Conservation (phyloP, 805 yeast species). For the Zygoascus biomembranicola region DNA sequence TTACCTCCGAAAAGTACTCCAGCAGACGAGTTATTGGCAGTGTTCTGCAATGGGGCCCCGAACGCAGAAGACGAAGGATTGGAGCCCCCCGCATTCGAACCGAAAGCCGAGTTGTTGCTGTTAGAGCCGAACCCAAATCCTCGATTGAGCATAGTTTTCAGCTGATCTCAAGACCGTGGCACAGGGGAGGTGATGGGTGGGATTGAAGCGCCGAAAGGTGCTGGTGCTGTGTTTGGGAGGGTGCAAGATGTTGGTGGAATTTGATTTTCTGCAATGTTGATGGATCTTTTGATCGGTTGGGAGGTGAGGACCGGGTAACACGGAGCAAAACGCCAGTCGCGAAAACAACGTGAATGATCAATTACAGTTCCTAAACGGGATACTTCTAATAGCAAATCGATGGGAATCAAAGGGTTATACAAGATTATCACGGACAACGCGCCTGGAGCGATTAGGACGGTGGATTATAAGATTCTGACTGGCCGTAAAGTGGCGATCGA, state of each 20-base stretch:
- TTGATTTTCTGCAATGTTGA: too few species aligned
- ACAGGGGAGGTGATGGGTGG: not conserved
- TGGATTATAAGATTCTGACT: slow-evolving; percentile 75
- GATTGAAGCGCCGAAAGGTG: not conserved
- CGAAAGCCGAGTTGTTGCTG: slow-evolving; percentile 12
- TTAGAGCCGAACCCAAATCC: slow-evolving; percentile 25
- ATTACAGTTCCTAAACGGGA: slow-evolving; percentile 2
- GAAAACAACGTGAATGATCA: slow-evolving; percentile 1
- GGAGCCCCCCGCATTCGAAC: slow-evolving; percentile 15
- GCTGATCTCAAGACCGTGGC: not conserved
- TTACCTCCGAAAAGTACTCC: slow-evolving; percentile 8
- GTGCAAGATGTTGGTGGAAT: not conserved
- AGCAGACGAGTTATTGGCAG: slow-evolving; percentile 1
- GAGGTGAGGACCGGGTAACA: slow-evolving; percentile 3
- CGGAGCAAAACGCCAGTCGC: not conserved
- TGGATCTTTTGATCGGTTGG: not conserved
- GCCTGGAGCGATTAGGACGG: slow-evolving; percentile 66
- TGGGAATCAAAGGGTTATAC: slow-evolving; percentile 50
- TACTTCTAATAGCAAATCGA: slow-evolving; percentile 4
- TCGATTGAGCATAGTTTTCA: not conserved
- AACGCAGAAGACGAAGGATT: slow-evolving; percentile 4
- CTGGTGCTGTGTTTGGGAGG: too few species aligned
- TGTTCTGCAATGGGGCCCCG: slow-evolving; percentile 17
- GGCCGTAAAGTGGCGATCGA: slow-evolving; percentile 96
- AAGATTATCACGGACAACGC: slow-evolving; percentile 85